Base-by-base conservation (phyloP, 495 filamentous ascomycete species). In the Lepraria neglecta region DNA sequence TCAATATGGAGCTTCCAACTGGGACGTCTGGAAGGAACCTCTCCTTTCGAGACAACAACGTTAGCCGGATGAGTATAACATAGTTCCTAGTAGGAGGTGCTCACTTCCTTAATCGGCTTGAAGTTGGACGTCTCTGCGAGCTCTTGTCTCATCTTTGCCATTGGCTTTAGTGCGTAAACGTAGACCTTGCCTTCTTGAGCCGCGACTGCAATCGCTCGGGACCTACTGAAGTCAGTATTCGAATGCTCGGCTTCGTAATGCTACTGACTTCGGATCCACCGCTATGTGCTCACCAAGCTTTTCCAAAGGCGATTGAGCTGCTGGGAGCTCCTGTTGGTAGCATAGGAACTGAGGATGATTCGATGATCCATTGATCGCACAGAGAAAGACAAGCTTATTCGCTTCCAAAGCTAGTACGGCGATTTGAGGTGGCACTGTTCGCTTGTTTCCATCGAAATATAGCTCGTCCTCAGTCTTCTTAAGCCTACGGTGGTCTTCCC, bases 221-320 rank as follows among this genome's bases (percentile, higher is more conserved):
- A 86, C 58, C 83, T 86, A 67, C 42, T 42, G 2, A 14, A 47
- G 52, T 72, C 61, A 64, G 68, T 68, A 56, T 27, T 21, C 14
- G 9, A 15, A 15, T 45, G 21, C 60, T 19, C 38, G 33, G 10
- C 30, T 12, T 35, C 24, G 44, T 19, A 38, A 35, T 44, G 24
- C 27, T 51, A 61, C 75, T 69, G 74, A 84, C 82, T 76, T 78
- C 24, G 92, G 91, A 71, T 97, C 91, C 43, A 96, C 84, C 43
- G 91, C 87, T 55, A 96, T 73, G 70, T 91, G 87, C 60, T 84
- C 85, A 6, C 92, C 92, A 58, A 87, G 83, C 58, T 80, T 77
- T 46, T 82, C 78, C 24, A 81, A 80, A 33, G 79, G 68, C 56
- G 76, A 77, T 56, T 77, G 73, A 67, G 82, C 80, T 28, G 74